phyloP scores from a whole-genome alignment of 192 early-diverging fungal species.

The Coemansia sp. region DNA sequence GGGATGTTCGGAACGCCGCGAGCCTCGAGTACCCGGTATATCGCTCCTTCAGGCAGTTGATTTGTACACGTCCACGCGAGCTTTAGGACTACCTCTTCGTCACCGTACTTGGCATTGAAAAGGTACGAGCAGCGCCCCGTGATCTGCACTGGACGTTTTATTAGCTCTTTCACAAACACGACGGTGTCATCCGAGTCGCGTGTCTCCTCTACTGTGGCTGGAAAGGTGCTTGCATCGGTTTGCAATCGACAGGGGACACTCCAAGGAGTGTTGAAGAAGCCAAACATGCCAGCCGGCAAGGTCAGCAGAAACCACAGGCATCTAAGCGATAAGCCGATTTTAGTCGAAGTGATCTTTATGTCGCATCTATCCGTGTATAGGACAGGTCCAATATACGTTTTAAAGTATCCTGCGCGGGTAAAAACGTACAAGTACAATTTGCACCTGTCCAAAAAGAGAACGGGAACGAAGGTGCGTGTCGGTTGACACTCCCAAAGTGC shows the following conservation, averaged over 20 bases:
- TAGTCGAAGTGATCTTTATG: background rate
- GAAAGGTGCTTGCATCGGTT: background rate
- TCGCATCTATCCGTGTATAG: background rate
- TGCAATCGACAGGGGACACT: background rate
- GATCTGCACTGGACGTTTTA: background rate
- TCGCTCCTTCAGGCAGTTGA: conserved; percentile 18
- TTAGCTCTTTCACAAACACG: background rate
- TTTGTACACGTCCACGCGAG: conserved; percentile 8
- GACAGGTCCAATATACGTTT: conserved; percentile 6
- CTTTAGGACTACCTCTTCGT: conserved; percentile 17
- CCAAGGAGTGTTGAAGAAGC: background rate
- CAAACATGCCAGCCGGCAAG: background rate
- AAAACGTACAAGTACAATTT: conserved; percentile 28
- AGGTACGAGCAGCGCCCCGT: background rate
- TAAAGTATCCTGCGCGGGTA: conserved; percentile 9
- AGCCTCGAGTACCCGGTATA: conserved; percentile 11
- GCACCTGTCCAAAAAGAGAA: background rate
- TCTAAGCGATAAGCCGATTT: background rate
- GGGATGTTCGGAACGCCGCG: conserved; percentile 8
- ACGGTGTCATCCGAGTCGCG: background rate
- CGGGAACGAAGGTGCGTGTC: conserved; percentile 16
- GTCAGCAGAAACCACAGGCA: background rate
- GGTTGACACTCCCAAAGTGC: conserved; percentile 12
- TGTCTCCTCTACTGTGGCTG: background rate
- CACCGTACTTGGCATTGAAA: background rate